phyloP scores from a whole-genome alignment of 345 rosid genomes.

The Euphorbia pulcherrima region DNA sequence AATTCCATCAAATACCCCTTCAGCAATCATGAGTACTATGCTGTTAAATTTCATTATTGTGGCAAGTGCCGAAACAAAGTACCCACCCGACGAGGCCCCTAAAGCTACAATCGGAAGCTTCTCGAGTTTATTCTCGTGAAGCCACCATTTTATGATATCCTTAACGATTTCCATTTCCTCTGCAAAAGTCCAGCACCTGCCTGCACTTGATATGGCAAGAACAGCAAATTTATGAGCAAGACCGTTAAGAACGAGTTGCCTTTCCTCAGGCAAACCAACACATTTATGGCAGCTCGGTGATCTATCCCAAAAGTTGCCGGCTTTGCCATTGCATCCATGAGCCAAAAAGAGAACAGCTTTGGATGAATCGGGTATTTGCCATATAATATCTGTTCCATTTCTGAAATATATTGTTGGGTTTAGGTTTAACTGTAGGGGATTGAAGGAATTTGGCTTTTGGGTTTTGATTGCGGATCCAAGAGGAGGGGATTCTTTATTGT shows the following conservation, averaged over 20 bases:
- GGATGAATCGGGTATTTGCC: slow-evolving; percentile 73
- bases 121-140: slow-evolving; percentile 44
- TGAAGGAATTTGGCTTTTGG: slow-evolving; percentile 37
- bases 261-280: slow-evolving; percentile 82
- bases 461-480: slow-evolving; percentile 15
- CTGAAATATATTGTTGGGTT: slow-evolving; percentile 53
- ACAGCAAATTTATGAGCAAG: slow-evolving; percentile 58
- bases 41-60: slow-evolving; percentile 54
- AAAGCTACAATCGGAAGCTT: slow-evolving; percentile 78
- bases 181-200: slow-evolving; percentile 67
- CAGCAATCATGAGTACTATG: slow-evolving; percentile 77
- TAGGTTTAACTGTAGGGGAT: slow-evolving; percentile 38
- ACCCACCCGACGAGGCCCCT: slow-evolving; percentile 95
- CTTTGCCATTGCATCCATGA: slow-evolving; percentile 86
- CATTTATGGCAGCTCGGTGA: slow-evolving; percentile 60
- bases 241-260: slow-evolving; percentile 54
- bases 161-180: slow-evolving; percentile 52
- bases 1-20: slow-evolving; percentile 63
- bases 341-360: slow-evolving; percentile 79
- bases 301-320: slow-evolving; percentile 78
- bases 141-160: slow-evolving; percentile 59
- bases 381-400: slow-evolving; percentile 68
- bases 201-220: slow-evolving; percentile 61
- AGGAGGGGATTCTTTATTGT: slow-evolving; percentile 24
- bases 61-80: slow-evolving; percentile 79